Percentiles rank a stretch among this genome's conserved stretches.
Conservation (phyloP, 176 grass and related monocot genomes). For the Calamus simplicifolius region DNA sequence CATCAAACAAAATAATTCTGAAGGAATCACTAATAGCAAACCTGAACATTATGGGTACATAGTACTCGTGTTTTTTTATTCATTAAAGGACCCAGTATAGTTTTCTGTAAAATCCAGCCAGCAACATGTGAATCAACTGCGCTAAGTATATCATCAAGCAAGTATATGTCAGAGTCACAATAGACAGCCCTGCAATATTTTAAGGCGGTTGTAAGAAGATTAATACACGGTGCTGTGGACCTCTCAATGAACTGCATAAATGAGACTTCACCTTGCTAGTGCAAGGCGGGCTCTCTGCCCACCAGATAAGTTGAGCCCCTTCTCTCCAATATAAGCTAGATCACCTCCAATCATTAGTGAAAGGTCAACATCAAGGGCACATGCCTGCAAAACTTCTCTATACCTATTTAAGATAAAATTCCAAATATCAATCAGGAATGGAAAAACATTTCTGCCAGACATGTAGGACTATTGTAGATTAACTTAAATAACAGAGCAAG, state of each 20-base stretch:
- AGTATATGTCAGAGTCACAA: constrained; percentile 71
- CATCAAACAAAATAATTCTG: too few species aligned
- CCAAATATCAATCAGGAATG: constrained; percentile 2
- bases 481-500: too few species aligned
- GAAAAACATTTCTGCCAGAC: too few species aligned
- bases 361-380: constrained; percentile 81
- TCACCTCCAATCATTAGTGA: constrained; percentile 69
- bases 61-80: constrained; percentile 74
- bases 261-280: constrained; percentile 59
- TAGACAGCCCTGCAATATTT: constrained; percentile 75
- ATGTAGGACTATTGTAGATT: too few species aligned
- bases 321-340: constrained; percentile 72
- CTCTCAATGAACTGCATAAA: constrained; percentile 1
- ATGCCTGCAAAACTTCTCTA: constrained; percentile 73
- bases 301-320: constrained; percentile 91
- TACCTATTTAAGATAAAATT: constrained; percentile 46
- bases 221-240: constrained; percentile 15
- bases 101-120: constrained; percentile 60
- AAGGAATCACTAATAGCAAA: constrained; percentile 15
- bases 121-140: constrained; percentile 97
- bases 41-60: constrained; percentile 83
- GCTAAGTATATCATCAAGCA: constrained; percentile 93
- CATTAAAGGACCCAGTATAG: constrained; percentile 50
- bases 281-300: constrained; percentile 87
- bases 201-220: constrained; percentile 8